Conservation (phyloP, 257 asterid genomes). For the Leonotis leonurus region DNA sequence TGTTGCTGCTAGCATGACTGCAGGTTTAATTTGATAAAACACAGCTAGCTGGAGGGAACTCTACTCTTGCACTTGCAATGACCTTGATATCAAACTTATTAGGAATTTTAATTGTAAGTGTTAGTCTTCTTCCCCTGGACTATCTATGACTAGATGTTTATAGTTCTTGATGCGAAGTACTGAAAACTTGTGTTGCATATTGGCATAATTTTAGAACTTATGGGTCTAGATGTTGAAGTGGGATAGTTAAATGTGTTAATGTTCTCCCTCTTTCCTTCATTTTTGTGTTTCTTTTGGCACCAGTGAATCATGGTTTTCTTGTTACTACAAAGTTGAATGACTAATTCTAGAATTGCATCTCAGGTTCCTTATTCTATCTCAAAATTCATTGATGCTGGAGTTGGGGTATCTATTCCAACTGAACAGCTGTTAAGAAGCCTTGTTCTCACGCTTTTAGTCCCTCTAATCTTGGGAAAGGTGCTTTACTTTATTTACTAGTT, state of each 20-base stretch:
- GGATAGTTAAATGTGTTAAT: neutral
- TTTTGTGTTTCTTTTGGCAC: neutral
- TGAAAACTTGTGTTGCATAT: slow-evolving; percentile 4
- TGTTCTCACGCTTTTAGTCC: slow-evolving; percentile 71
- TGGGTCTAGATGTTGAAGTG: neutral
- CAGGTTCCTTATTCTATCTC: slow-evolving; percentile 85
- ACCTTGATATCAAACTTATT: slow-evolving; percentile 73
- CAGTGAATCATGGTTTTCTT: slow-evolving; percentile 9
- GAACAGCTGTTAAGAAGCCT: slow-evolving; percentile 74
- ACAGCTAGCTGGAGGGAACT: slow-evolving; percentile 94
- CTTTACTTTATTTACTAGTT: slow-evolving; percentile 6
- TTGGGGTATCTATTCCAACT: slow-evolving; percentile 75
- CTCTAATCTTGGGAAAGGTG: slow-evolving; percentile 84
- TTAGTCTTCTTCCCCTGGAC: slow-evolving; percentile 20
- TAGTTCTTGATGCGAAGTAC: slow-evolving; percentile 1
- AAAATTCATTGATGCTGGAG: slow-evolving; percentile 70
- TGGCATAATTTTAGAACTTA: slow-evolving; percentile 5
- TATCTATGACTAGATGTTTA: slow-evolving; percentile 1
- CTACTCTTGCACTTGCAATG: slow-evolving; percentile 96
- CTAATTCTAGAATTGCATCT: slow-evolving; percentile 15
- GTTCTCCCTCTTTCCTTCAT: neutral
- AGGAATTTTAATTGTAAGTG: slow-evolving; percentile 81
- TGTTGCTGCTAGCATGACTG: slow-evolving; percentile 36
- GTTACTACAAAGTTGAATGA: slow-evolving; percentile 9
- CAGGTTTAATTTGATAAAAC: slow-evolving; percentile 43